Percentiles rank a stretch among this genome's conserved stretches.
Conservation (phyloP, 768 basidiomycete genomes). For the Mycena maculata region DNA sequence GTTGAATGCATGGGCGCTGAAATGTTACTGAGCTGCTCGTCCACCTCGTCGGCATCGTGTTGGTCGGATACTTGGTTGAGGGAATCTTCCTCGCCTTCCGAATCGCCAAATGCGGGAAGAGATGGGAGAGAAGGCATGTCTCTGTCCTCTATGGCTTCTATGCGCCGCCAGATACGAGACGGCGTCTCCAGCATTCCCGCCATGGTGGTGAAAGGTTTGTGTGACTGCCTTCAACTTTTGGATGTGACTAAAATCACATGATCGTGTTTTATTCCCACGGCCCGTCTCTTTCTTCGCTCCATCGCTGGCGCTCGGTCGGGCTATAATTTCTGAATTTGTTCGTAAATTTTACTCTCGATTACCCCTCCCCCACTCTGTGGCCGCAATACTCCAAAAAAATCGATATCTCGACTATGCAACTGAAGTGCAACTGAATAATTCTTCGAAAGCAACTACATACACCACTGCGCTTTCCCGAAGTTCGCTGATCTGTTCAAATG, state of each 20-base stretch:
- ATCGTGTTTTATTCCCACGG: too few species aligned
- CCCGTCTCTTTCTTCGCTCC: too few species aligned
- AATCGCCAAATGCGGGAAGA: constrained; percentile 77
- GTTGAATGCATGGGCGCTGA: constrained; percentile 75
- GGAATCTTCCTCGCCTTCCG: constrained; percentile 50
- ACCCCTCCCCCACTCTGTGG: too few species aligned
- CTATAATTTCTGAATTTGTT: too few species aligned
- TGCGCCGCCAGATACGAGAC: constrained; percentile 86
- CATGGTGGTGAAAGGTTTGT: constrained; percentile 36
- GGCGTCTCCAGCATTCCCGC: constrained; percentile 80
- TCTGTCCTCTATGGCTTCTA: constrained; percentile 77
- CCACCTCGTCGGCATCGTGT: constrained; percentile 43
- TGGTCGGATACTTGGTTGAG: constrained; percentile 37
- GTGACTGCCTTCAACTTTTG: too few species aligned
- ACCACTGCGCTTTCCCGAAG: background rate
- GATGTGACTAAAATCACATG: too few species aligned
- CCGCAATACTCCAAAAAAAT: too few species aligned
- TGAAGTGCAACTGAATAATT: too few species aligned
- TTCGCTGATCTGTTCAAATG: background rate
- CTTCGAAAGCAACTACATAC: too few species aligned
- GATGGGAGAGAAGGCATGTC: constrained; percentile 89
- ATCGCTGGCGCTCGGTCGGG: too few species aligned
- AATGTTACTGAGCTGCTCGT: constrained; percentile 53
- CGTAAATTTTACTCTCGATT: too few species aligned
- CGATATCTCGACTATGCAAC: too few species aligned